Conservation (phyloP, 2,329 filamentous ascomycete genomes). For the Epichloe festucae region DNA sequence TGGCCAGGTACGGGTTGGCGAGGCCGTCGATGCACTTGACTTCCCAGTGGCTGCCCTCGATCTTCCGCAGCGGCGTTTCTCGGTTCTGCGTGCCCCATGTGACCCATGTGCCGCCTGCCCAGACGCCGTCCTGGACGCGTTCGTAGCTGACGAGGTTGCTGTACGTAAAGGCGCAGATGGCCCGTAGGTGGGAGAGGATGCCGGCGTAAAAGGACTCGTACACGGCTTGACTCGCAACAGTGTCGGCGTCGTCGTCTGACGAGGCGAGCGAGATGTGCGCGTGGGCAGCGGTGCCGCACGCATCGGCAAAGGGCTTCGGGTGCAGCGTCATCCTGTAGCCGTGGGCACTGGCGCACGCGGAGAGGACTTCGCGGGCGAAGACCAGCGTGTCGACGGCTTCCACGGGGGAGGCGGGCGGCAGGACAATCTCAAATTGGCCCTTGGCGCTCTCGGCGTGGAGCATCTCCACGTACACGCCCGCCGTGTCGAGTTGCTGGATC, state of each 20-base stretch:
- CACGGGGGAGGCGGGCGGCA: slow-evolving; percentile 52
- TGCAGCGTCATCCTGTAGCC: slow-evolving; percentile 58
- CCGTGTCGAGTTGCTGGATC: slow-evolving; percentile 41
- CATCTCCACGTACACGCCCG: slow-evolving; percentile 56
- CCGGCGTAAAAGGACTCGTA: slow-evolving; percentile 61
- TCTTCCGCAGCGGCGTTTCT: slow-evolving; percentile 58
- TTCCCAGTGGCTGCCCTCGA: slow-evolving; percentile 60
- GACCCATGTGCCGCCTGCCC: slow-evolving; percentile 69
- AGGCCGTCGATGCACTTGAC: slow-evolving; percentile 66
- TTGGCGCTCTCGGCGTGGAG: slow-evolving; percentile 62
- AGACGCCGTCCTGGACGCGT: slow-evolving; percentile 53
- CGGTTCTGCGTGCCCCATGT: slow-evolving; percentile 74
- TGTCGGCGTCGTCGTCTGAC: slow-evolving; percentile 14
- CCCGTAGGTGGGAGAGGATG: slow-evolving; percentile 50
- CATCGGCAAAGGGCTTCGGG: slow-evolving; percentile 49
- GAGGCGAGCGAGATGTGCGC: slow-evolving; percentile 55
- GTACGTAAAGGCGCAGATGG: slow-evolving; percentile 57
- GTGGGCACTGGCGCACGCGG: slow-evolving; percentile 46
- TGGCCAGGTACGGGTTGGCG: slow-evolving; percentile 61
- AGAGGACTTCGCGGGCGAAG: slow-evolving; percentile 57
- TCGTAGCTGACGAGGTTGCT: slow-evolving; percentile 55
- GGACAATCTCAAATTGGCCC: slow-evolving; percentile 67
- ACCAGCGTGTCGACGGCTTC: slow-evolving; percentile 59
- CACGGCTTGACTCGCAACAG: slow-evolving; percentile 18
- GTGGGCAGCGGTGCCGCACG: slow-evolving; percentile 54